These are phyloP conservation scores for Salix udensis DNA, from an alignment of 345 rosid genomes.

Conservation along the genomic window DNA sequence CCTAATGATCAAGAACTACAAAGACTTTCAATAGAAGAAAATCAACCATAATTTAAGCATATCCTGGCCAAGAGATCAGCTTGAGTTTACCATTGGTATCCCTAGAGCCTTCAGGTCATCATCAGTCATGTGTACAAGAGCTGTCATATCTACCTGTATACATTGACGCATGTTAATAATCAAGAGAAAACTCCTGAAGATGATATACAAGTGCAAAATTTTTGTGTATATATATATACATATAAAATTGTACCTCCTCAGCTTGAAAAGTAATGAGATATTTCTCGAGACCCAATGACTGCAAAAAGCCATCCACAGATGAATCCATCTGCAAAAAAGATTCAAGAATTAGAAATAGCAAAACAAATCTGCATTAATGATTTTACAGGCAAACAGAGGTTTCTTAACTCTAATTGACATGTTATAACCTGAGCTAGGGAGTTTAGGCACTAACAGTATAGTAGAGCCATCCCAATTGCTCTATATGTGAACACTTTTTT, in stretches of 20 bases:
- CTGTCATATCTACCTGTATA: slow-evolving; percentile 90
- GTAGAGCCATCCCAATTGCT: background rate
- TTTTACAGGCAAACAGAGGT: background rate
- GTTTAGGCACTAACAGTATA: background rate
- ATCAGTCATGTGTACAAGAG: slow-evolving; percentile 93
- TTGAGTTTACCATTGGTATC: slow-evolving; percentile 78
- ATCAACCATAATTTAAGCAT: background rate
- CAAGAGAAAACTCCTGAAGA: slow-evolving; percentile 1
- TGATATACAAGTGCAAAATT: background rate
- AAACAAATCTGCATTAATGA: background rate
- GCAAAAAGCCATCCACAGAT: slow-evolving; percentile 72
- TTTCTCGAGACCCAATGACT: slow-evolving; percentile 83
- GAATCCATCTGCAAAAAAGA: slow-evolving; percentile 58
- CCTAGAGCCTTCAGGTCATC: slow-evolving; percentile 92
- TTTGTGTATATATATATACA: background rate
- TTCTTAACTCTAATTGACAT: background rate
- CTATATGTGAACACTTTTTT: background rate
- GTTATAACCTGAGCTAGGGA: background rate
- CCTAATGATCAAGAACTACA: background rate
- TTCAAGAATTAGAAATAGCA: slow-evolving; percentile 8
- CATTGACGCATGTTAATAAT: slow-evolving; percentile 6
- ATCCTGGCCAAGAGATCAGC: background rate
- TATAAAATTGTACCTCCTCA: slow-evolving; percentile 63
- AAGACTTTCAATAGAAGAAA: background rate
- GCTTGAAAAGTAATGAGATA: slow-evolving; percentile 86